These are phyloP conservation scores for Phoenix dactylifera DNA, from an alignment of 176 grass and related monocot species.

Conservation along the genomic window DNA sequence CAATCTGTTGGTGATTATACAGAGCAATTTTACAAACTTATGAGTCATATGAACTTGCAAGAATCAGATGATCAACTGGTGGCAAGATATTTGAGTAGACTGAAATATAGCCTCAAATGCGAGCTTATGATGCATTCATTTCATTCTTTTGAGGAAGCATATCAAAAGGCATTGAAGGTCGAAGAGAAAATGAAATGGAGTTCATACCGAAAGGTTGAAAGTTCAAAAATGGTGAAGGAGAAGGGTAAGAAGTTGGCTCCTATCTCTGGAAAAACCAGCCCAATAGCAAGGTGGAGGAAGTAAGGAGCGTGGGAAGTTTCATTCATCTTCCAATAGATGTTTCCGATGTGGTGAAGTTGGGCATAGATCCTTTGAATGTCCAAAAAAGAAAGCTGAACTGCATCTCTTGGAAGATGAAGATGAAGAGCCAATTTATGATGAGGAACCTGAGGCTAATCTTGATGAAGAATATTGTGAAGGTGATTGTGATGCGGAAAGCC, in stretches of 20 bases:
- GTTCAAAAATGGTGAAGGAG: neutral
- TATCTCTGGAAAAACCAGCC: neutral
- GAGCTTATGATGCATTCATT: neutral
- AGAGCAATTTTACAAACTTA: neutral
- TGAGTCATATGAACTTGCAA: neutral
- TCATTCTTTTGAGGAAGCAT: neutral
- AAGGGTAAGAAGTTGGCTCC: neutral
- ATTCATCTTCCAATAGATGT: neutral
- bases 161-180: neutral
- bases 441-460: too few relatives aligned
- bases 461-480: too few relatives aligned
- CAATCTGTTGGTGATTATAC: too few relatives aligned
- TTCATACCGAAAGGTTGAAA: neutral
- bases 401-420: neutral
- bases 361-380: too few relatives aligned
- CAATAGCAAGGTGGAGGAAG: neutral
- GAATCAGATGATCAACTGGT: neutral
- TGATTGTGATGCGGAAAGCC: neutral
- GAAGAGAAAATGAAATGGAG: neutral
- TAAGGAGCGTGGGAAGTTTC: neutral
- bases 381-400: neutral
- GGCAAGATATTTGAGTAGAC: neutral
- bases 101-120: neutral
- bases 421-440: too few relatives aligned
- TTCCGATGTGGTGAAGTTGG: neutral